Evolutionary conservation across 257 asterid genomes (phyloP).

Genomic region (Linderniella brevidens): DNA sequence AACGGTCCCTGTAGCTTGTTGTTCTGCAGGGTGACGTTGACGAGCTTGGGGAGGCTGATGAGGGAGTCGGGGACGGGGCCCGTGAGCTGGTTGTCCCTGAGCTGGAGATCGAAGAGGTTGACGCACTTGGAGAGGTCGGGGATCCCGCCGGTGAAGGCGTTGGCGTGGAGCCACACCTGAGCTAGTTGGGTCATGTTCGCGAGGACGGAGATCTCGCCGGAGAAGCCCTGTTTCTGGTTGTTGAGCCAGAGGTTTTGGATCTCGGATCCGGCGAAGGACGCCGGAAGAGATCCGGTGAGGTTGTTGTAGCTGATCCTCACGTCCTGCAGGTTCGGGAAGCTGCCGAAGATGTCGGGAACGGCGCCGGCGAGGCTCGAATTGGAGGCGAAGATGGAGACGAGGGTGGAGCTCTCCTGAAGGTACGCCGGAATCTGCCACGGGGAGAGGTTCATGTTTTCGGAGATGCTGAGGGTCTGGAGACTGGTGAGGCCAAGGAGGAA

Average conservation of each 20-base stretch:
- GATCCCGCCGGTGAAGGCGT: conserved; percentile 54
- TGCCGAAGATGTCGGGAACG: conserved; percentile 53
- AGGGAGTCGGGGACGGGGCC: conserved; percentile 56
- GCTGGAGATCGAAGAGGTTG: conserved; percentile 52
- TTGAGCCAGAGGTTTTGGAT: conserved; percentile 67
- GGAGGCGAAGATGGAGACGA: conserved; percentile 37
- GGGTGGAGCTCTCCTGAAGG: conserved; percentile 31
- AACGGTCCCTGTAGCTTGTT: conserved; percentile 67
- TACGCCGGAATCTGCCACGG: conserved; percentile 59
- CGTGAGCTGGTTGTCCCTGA: conserved; percentile 67
- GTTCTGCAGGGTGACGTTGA: conserved; percentile 45
- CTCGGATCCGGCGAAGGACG: conserved; percentile 45
- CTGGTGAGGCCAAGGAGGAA: conserved; percentile 40
- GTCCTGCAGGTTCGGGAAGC: conserved; percentile 42
- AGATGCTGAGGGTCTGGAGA: conserved; percentile 32
- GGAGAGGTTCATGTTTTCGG: conserved; percentile 24
- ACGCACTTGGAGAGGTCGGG: conserved; percentile 69
- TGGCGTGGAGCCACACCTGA: conserved; percentile 76
- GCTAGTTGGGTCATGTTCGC: conserved; percentile 44
- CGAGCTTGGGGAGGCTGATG: conserved; percentile 29
- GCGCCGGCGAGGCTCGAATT: conserved; percentile 35
- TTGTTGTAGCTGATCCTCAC: conserved; percentile 62
- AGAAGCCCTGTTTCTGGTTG: conserved; percentile 39
- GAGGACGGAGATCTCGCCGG: conserved; percentile 50
- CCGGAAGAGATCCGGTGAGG: conserved; percentile 55